Base-by-base conservation (phyloP, 2,329 filamentous ascomycete species). In the Exophiala bonariae region DNA sequence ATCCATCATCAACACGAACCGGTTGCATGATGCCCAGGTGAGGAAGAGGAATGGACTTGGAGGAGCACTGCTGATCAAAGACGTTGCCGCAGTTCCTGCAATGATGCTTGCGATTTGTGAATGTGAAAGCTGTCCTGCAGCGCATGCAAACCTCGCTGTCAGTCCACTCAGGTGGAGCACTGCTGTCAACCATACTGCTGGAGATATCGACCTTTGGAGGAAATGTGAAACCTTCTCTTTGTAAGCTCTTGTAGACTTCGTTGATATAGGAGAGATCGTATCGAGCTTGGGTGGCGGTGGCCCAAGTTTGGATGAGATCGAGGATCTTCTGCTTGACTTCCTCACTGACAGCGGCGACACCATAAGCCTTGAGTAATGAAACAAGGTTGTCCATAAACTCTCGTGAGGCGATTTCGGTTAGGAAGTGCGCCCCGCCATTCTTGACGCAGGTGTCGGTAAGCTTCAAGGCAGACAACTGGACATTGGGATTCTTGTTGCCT, bases 131-230 rank as follows among this genome's bases (percentile, higher is more conserved):
- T 10, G 92, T 96, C 59, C 93, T 84, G 67, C 93, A 99, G 64
- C 93, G 86, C 90, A 99, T 96, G 67, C 93, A 99, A 23, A 99
- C 92, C 62, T 99, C 93, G 9, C 92, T 96, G 70, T 99, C 93
- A 41, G 85, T 84, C 93, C 93, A 99, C 70, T 99, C 93, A 0
- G 93, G 93, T 8, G 93, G 93, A 52, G 93, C 93, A 62, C 86
- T 96, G 65, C 90, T 96, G 66, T 99, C 92, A 57, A 97, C 82
- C 91, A 99, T 99, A 69, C 87, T 96, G 70, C 89, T 95, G n/a
- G 92, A 80, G 35, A 99, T 86, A 19, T 87, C 83, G 32, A 85
- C 82, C 61, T 85, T 88, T 3, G 93, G 93, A 2, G 93, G 93
- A 56, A 99, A 99, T 46, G 82, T 81, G 66, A 87, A 95, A 17